Evolutionary conservation across 1,284 basidiomycete genomes (phyloP).

Genomic region (Neonothopanus nambi): DNA sequence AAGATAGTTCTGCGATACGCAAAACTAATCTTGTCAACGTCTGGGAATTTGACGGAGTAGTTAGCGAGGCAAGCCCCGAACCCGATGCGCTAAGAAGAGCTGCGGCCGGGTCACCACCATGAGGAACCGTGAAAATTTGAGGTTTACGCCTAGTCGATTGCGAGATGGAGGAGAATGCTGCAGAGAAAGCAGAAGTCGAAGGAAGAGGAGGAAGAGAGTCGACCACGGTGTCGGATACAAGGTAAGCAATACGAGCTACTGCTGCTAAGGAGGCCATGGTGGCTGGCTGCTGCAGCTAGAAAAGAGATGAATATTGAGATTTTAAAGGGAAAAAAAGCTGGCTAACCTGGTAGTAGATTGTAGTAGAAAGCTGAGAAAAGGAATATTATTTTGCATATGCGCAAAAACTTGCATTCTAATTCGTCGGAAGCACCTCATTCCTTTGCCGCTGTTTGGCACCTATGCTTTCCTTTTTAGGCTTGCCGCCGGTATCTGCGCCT

Average conservation of each 20-base stretch:
- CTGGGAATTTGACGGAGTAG: constrained; percentile 32
- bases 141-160: constrained; percentile 19
- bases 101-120: constrained; percentile 47
- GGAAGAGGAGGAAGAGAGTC: constrained; percentile 49
- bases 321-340: neutral
- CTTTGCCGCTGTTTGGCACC: constrained; percentile 5
- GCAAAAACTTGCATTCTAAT: neutral
- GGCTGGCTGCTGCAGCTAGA: constrained; percentile 8
- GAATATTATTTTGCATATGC: neutral
- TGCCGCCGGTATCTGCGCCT: too few relatives aligned
- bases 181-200: constrained; percentile 34
- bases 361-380: neutral
- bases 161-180: constrained; percentile 13
- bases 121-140: constrained; percentile 36
- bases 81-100: constrained; percentile 36
- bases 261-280: constrained; percentile 36
- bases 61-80: constrained; percentile 41
- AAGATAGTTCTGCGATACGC: constrained; percentile 42
- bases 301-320: too few relatives aligned
- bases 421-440: constrained; percentile 11
- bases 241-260: constrained; percentile 69
- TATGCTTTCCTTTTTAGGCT: too few relatives aligned
- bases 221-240: constrained; percentile 67
- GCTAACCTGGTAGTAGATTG: too few relatives aligned
- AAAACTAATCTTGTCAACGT: constrained; percentile 41